A percentile compares a stretch with the other conserved stretches of the same genome.
Conservation (phyloP, 768 basidiomycete species). For the Galerina sulciceps region DNA sequence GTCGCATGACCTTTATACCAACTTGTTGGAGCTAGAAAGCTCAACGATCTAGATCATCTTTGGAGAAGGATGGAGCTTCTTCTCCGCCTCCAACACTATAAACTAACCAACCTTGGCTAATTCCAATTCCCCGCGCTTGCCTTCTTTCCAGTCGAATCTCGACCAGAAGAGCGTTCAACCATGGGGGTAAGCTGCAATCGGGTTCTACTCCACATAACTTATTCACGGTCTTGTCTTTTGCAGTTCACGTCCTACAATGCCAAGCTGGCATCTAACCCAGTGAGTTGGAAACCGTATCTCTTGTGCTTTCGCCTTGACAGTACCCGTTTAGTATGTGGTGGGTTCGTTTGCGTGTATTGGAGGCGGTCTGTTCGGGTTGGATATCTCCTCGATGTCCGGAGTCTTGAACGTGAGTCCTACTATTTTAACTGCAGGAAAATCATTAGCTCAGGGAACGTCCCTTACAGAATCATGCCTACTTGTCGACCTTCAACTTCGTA, state of each 20-base stretch:
- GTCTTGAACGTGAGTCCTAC: slow-evolving; percentile 50
- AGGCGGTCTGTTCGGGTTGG: slow-evolving; percentile 78
- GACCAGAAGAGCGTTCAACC: not conserved
- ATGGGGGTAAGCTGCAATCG: slow-evolving; percentile 6
- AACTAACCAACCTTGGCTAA: not conserved
- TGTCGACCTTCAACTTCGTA: slow-evolving; percentile 39
- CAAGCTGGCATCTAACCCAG: slow-evolving; percentile 32
- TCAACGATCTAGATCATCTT: not conserved
- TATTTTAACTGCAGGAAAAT: not conserved
- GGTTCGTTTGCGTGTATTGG: slow-evolving; percentile 85
- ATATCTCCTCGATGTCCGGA: slow-evolving; percentile 84
- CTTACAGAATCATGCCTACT: slow-evolving; percentile 42
- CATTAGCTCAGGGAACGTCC: not conserved
- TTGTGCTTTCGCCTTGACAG: not conserved
- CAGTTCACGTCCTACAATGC: slow-evolving; percentile 31
- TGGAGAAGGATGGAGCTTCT: not conserved
- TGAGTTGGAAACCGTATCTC: not conserved
- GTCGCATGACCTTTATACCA: slow-evolving; percentile 13
- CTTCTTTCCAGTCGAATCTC: not conserved
- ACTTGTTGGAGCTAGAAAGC: slow-evolving; percentile 13
- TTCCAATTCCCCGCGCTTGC: not conserved
- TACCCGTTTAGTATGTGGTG: slow-evolving; percentile 61
- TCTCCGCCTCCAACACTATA: slow-evolving; percentile 3
- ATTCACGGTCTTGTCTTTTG: not conserved
- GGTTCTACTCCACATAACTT: not conserved